phyloP scores from a whole-genome alignment of 306 rosid species.

The apple (Malus domestica) region DNA sequence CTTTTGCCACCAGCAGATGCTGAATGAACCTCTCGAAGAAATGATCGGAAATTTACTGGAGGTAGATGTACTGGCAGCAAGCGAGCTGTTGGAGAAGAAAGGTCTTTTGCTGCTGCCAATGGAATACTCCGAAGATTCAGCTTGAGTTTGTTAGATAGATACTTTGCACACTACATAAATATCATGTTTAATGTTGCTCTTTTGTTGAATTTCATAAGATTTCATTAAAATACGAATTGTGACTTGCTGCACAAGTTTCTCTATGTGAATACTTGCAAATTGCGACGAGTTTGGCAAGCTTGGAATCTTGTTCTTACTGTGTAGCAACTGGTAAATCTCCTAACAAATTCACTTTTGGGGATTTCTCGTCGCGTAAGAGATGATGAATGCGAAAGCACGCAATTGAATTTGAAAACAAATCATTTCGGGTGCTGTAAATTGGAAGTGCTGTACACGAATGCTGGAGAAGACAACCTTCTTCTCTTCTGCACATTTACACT shows the following conservation, averaged over 20 bases:
- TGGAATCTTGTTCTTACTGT: too few relatives aligned
- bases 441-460: neutral
- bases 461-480: neutral
- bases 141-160: slow-evolving; percentile 17
- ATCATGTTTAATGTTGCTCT: neutral
- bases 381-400: neutral
- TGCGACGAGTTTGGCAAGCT: too few relatives aligned
- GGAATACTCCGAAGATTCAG: slow-evolving; percentile 37
- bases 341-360: neutral
- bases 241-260: neutral
- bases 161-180: neutral
- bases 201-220: neutral
- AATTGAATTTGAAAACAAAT: neutral
- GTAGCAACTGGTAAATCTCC: too few relatives aligned
- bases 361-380: neutral
- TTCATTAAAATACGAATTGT: neutral
- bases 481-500: neutral
- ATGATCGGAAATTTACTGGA: slow-evolving; percentile 75
- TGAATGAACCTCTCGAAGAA: slow-evolving; percentile 83
- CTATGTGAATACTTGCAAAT: neutral
- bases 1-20: slow-evolving; percentile 41
- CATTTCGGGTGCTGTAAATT: neutral
- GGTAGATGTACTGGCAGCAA: slow-evolving; percentile 51
- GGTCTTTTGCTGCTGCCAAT: slow-evolving; percentile 67
- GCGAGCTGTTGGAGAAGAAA: slow-evolving; percentile 56